Evolutionary conservation across 805 yeast genomes (phyloP).

Genomic region (Cyberlindnera samutprakarnensis): DNA sequence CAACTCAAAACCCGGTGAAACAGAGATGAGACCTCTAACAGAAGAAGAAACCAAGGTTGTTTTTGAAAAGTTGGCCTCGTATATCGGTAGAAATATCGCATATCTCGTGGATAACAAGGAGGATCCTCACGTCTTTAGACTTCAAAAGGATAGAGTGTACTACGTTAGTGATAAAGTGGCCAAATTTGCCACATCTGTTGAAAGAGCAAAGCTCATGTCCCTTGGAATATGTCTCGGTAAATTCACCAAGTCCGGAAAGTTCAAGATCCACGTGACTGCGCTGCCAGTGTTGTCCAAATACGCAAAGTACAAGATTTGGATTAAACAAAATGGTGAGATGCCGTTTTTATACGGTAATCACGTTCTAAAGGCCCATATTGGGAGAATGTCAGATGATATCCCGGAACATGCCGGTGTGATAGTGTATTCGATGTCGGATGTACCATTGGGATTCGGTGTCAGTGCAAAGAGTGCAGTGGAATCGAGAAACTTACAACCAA

Average conservation of each 20-base stretch:
- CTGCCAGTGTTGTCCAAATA: conserved; percentile 73
- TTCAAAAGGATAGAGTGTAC: conserved; percentile 95
- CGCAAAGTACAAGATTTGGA: conserved; percentile 94
- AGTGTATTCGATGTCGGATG: conserved; percentile 84
- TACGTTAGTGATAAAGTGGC: conserved; percentile 81
- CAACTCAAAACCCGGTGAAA: too few relatives aligned
- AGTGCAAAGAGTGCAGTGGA: conserved; percentile 88
- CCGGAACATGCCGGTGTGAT: conserved; percentile 98
- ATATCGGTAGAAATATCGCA: conserved; percentile 93
- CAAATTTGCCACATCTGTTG: conserved; percentile 81
- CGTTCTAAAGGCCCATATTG: conserved; percentile 92
- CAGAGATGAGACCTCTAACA: conserved; percentile 81
- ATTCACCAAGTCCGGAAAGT: conserved; percentile 96
- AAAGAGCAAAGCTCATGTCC: conserved; percentile 86
- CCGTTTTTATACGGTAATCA: conserved; percentile 96
- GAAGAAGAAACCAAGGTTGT: conserved; percentile 96
- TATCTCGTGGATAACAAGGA: conserved; percentile 68
- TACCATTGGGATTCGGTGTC: conserved; percentile 93
- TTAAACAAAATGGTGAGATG: conserved; percentile 97
- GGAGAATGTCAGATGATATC: conserved; percentile 93
- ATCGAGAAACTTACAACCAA: conserved; percentile 82
- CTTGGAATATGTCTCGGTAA: conserved; percentile 92
- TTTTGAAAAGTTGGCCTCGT: conserved; percentile 92
- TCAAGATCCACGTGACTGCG: conserved; percentile 91
- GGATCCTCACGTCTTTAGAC: conserved; percentile 88